Evolutionary conservation across 768 basidiomycete genomes (phyloP).

Genomic region (Cubamyces sp.): DNA sequence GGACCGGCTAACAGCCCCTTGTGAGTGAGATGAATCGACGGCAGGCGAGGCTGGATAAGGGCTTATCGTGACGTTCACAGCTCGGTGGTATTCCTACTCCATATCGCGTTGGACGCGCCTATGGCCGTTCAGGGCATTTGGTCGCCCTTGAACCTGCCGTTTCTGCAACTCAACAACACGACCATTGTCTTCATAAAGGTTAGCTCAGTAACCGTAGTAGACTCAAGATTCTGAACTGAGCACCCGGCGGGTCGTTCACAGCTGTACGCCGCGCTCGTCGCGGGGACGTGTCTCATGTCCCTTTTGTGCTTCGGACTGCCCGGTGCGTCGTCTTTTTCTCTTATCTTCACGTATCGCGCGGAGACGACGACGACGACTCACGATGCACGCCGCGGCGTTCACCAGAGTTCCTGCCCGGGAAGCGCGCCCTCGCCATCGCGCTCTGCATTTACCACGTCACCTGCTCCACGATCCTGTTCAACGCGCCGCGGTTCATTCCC

Average conservation of each 20-base stretch:
- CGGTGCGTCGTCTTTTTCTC: constrained; percentile 50
- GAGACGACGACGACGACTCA: too few species aligned
- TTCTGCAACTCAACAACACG: constrained; percentile 83
- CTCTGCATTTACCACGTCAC: constrained; percentile 78
- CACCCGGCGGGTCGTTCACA: too few species aligned
- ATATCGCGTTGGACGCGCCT: constrained; percentile 79
- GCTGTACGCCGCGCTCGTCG: constrained; percentile 70
- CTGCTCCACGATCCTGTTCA: constrained; percentile 73
- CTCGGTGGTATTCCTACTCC: constrained; percentile 73
- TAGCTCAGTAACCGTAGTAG: constrained; percentile 15
- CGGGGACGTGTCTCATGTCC: constrained; percentile 62
- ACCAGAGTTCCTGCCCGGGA: constrained; percentile 81
- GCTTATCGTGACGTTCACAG: constrained; percentile 37
- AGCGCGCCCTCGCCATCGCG: constrained; percentile 78
- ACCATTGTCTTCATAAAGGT: constrained; percentile 78
- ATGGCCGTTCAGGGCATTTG: constrained; percentile 77
- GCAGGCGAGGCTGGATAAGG: too few species aligned
- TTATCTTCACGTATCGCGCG: background rate
- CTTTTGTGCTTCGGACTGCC: constrained; percentile 74
- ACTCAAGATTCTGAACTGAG: background rate
- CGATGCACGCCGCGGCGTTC: background rate
- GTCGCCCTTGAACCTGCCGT: constrained; percentile 65
- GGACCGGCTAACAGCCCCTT: constrained; percentile 18
- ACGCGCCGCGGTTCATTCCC: constrained; percentile 81
- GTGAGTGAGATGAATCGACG: constrained; percentile 16